Evolutionary conservation across 371 early-diverging fungal species (phyloP), one percentile per base, ranked within the genome.

Genomic region (Mucor circinelloides): DNA sequence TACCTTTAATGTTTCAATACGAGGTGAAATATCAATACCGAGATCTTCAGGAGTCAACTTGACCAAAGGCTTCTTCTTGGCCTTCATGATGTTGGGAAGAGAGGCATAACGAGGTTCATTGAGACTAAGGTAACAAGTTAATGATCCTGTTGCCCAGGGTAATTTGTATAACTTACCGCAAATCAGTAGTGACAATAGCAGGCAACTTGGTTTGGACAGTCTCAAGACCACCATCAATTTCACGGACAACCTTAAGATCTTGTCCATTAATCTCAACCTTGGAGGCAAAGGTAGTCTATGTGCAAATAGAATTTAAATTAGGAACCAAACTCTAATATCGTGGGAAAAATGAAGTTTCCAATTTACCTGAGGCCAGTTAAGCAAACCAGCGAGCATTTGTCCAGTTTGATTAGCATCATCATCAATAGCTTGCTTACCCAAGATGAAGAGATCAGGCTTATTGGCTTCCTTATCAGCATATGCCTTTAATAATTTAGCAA

Each of bases 361-460:
- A 38, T 36, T 66, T 88, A 92, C 94, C 90, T 97, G 97, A 46
- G 97, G 94, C 95, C 96, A 96, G 70, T 87, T 85, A 58, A 99
- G 81, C 50, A 99, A 81, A 46, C 98, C 99, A 59, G 98, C 98
- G 38, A 99, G 88, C 96, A 99, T 98, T 85, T 96, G 98, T 31
- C 99, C 98, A 25, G 97, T 97, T 83, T 99, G 99, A 82, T 90
- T 92, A 63, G 94, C 84, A 79, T 99, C 98, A 74, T 99, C 98
- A 84, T 98, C 99, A 76, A 98, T 98, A 42, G 98, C 98, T 82
- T 99, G 98, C 86, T 99, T 99, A 67, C 99, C 99, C 67, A 99
- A 81, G 62, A 99, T 93, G 34, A 98, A 92, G 50, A 98, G 78
- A 73, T 96, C 92, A 36, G 95, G 91, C 83, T 96, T 94, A 38